Conservation (phyloP, 202 grass and related monocot genomes). For the Panicum hallii region DNA sequence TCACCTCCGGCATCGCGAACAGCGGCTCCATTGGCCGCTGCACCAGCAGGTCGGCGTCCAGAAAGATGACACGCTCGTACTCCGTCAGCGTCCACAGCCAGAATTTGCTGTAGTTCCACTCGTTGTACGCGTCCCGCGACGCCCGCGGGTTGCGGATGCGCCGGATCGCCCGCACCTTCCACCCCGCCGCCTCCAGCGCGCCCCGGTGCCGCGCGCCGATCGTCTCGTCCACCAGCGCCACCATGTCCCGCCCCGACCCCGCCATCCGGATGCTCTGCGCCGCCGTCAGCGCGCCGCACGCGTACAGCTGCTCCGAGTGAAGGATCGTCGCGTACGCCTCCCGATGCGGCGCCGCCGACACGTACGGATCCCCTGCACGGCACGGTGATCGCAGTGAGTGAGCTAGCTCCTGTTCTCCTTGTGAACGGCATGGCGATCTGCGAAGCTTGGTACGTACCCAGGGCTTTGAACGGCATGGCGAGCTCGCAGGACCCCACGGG, state of each 20-base stretch:
- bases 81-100: constrained; percentile 69
- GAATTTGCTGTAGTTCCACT: constrained; percentile 81
- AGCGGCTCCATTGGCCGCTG: constrained; percentile 48
- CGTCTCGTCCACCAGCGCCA: constrained; percentile 67
- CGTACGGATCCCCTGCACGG: background rate
- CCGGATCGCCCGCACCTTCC: constrained; percentile 50
- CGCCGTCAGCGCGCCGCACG: constrained; percentile 63
- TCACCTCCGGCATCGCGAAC: constrained; percentile 54
- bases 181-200: constrained; percentile 41
- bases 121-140: constrained; percentile 45
- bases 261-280: constrained; percentile 62
- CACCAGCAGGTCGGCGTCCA: constrained; percentile 67
- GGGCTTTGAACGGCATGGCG: constrained; percentile 62
- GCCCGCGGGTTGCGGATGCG: constrained; percentile 63
- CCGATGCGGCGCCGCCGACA: background rate
- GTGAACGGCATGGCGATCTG: too few relatives aligned
- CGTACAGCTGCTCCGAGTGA: constrained; percentile 67
- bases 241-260: constrained; percentile 50
- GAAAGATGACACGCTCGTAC: constrained; percentile 56
- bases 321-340: constrained; percentile 78
- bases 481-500: constrained; percentile 81
- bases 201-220: constrained; percentile 45
- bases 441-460: constrained; percentile 37
- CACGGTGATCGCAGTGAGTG: background rate
- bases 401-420: background rate